A percentile compares a stretch with the other conserved stretches of the same genome.
Conservation (phyloP, 1,284 basidiomycete genomes). For the Cutaneotrichosporon sp. region DNA sequence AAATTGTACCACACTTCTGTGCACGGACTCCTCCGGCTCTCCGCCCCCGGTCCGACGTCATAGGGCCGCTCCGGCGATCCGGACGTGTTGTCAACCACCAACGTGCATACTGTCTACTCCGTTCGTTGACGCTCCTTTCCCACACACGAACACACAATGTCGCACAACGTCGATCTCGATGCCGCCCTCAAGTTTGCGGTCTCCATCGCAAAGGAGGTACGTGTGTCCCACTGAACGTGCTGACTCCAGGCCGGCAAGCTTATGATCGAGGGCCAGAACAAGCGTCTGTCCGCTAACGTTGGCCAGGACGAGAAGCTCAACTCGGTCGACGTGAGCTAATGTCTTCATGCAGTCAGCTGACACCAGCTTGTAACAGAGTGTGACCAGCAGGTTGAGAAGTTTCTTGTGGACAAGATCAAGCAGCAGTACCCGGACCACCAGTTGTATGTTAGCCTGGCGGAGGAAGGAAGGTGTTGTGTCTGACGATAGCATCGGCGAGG, state of each 20-base stretch:
- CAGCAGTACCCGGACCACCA: slow-evolving; percentile 68
- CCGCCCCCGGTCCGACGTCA: too few relatives aligned
- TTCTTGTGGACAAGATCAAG: slow-evolving; percentile 67
- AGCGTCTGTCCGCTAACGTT: slow-evolving; percentile 50
- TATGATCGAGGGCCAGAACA: slow-evolving; percentile 49
- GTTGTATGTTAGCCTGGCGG: slow-evolving; percentile 58
- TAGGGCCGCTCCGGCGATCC: too few relatives aligned
- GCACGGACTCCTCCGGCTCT: too few relatives aligned
- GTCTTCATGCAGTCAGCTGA: neutral
- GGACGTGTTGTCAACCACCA: too few relatives aligned
- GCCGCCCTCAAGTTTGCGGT: slow-evolving; percentile 68
- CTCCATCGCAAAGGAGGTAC: slow-evolving; percentile 56
- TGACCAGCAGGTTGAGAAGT: slow-evolving; percentile 84
- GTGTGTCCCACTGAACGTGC: neutral
- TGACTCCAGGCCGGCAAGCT: slow-evolving; percentile 47
- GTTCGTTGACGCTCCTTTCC: too few relatives aligned
- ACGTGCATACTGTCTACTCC: too few relatives aligned
- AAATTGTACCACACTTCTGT: too few relatives aligned
- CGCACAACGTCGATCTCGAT: slow-evolving; percentile 54
- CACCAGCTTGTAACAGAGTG: slow-evolving; percentile 82
- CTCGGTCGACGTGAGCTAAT: slow-evolving; percentile 60
- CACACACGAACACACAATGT: slow-evolving; percentile 14
- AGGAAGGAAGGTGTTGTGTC: neutral
- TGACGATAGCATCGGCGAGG: slow-evolving; percentile 74
- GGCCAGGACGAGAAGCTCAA: slow-evolving; percentile 80